These are phyloP conservation scores for Clitopilus passeckerianus DNA, from an alignment of 768 basidiomycete genomes.

Conservation along the genomic window DNA sequence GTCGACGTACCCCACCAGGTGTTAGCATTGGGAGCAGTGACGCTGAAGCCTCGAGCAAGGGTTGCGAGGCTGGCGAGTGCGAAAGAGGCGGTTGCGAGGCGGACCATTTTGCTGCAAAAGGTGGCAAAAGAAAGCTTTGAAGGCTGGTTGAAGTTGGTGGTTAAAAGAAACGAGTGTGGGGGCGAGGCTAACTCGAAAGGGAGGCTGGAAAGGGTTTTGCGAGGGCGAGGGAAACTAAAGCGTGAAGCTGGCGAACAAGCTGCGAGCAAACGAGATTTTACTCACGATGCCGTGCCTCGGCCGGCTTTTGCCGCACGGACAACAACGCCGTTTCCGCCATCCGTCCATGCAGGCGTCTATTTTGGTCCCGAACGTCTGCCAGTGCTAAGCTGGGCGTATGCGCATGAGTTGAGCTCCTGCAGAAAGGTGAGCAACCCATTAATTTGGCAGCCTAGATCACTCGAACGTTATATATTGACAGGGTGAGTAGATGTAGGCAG, in stretches of 20 bases:
- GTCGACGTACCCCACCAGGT: constrained; percentile 58
- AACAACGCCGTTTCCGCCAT: background rate
- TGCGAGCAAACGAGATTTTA: background rate
- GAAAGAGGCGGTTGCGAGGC: constrained; percentile 23
- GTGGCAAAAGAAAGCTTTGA: constrained; percentile 9
- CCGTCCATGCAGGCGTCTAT: background rate
- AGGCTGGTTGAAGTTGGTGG: background rate
- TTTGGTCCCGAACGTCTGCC: too few species aligned
- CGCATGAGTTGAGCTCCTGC: too few species aligned
- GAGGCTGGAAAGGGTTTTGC: background rate
- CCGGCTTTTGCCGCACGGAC: background rate
- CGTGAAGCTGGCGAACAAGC: background rate
- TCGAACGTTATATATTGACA: too few species aligned
- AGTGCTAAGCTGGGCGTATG: too few species aligned
- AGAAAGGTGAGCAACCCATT: too few species aligned
- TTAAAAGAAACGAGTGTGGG: constrained; percentile 9
- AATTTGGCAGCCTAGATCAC: too few species aligned
- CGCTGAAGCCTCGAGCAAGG: constrained; percentile 29
- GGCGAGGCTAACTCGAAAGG: constrained; percentile 1
- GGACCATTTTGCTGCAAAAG: constrained; percentile 7
- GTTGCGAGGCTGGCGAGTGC: constrained; percentile 31
- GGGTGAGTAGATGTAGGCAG: too few species aligned
- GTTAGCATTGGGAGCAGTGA: constrained; percentile 39
- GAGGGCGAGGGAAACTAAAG: constrained; percentile 1
- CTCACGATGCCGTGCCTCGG: background rate